phyloP scores from a whole-genome alignment of 805 yeast genomes.

The Saccharomyces jurei region DNA sequence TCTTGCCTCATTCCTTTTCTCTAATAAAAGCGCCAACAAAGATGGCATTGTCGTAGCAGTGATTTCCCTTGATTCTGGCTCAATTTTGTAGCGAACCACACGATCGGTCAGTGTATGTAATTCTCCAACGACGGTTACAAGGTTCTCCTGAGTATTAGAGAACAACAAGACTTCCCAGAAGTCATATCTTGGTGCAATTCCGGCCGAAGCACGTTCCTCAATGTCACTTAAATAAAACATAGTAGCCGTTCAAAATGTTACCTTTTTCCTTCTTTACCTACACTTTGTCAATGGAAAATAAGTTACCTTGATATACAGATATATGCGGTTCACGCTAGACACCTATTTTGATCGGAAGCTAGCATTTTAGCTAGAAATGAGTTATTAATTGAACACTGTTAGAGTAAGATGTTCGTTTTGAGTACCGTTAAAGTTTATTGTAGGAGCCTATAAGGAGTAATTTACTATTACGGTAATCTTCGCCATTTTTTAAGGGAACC shows the following conservation, averaged over 20 bases:
- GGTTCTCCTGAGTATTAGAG: slow-evolving; percentile 3
- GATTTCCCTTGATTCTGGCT: slow-evolving; percentile 1
- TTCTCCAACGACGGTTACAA: slow-evolving; percentile 4
- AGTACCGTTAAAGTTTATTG: background rate
- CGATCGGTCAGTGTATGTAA: slow-evolving; percentile 13
- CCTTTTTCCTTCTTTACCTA: slow-evolving; percentile 1
- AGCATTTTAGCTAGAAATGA: background rate
- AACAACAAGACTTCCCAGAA: slow-evolving; percentile 6
- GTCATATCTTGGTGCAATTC: background rate
- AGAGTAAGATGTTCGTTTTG: background rate
- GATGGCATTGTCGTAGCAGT: slow-evolving; percentile 6
- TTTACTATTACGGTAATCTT: background rate
- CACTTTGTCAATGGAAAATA: slow-evolving; percentile 1
- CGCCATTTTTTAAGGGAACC: background rate
- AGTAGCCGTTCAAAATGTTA: background rate
- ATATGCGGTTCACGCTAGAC: background rate
- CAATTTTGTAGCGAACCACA: slow-evolving; percentile 3
- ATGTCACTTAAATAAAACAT: background rate
- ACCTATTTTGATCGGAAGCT: background rate
- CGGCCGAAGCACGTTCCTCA: background rate
- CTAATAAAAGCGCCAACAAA: slow-evolving; percentile 10
- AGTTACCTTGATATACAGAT: background rate
- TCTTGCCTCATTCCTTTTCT: slow-evolving; percentile 16
- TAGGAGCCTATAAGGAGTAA: background rate
- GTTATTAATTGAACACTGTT: background rate